A percentile compares a stretch with the other conserved stretches of the same genome.
Evolutionary conservation across 345 rosid species (phyloP).

Genomic region (Eucalyptus decipiens): DNA sequence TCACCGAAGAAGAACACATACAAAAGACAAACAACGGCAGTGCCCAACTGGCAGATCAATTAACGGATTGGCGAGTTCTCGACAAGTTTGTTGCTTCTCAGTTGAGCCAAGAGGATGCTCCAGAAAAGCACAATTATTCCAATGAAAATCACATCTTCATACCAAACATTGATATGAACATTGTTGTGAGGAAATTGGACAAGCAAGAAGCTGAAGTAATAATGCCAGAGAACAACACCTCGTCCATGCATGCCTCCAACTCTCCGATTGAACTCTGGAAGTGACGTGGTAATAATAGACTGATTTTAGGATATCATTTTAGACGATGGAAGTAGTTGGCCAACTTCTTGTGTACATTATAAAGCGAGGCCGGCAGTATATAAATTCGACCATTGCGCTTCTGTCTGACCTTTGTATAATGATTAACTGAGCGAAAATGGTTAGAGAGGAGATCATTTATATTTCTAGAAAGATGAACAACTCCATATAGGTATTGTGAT

Average conservation of each 20-base stretch:
- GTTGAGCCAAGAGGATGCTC: slow-evolving; percentile 48
- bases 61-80: slow-evolving; percentile 66
- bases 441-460: neutral
- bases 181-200: neutral
- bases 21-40: slow-evolving; percentile 8
- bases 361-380: neutral
- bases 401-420: neutral
- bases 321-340: neutral
- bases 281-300: slow-evolving; percentile 5
- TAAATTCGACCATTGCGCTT: neutral
- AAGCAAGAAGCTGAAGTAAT: slow-evolving; percentile 8
- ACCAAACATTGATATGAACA: neutral
- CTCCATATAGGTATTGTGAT: neutral
- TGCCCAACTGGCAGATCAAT: slow-evolving; percentile 20
- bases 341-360: slow-evolving; percentile 32
- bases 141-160: neutral
- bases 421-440: neutral
- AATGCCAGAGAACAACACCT: slow-evolving; percentile 11
- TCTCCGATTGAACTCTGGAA: slow-evolving; percentile 43
- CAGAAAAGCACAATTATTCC: slow-evolving; percentile 6
- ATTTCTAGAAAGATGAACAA: neutral
- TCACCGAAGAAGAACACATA: slow-evolving; percentile 19
- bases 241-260: slow-evolving; percentile 21
- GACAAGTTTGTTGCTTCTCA: slow-evolving; percentile 77
- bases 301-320: slow-evolving; percentile 15